Conservation (phyloP, 805 yeast genomes). For the Starmerella floris region DNA sequence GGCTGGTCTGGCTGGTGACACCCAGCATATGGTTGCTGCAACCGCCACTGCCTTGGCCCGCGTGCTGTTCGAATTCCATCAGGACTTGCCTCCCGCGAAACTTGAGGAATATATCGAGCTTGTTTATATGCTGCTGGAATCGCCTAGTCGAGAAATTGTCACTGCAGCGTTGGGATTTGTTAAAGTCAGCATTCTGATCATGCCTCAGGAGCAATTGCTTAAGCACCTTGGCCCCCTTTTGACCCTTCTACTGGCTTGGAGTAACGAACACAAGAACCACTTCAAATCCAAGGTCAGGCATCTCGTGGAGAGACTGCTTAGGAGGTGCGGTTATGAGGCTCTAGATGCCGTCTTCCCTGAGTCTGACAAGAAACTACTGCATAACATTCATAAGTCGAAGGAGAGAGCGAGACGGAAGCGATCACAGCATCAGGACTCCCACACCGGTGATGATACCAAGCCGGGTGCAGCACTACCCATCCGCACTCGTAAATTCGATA, state of each 20-base stretch:
- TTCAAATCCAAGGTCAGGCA: constrained; percentile 89
- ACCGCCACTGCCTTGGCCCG: constrained; percentile 82
- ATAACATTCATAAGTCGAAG: constrained; percentile 73
- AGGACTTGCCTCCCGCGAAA: constrained; percentile 43
- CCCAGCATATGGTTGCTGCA: constrained; percentile 96
- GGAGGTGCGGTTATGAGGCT: constrained; percentile 82
- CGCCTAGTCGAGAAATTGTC: constrained; percentile 84
- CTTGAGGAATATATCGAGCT: constrained; percentile 69
- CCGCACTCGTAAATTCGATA: constrained; percentile 41
- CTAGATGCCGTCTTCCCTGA: constrained; percentile 79
- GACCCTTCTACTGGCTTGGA: constrained; percentile 71
- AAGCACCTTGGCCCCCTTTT: constrained; percentile 54
- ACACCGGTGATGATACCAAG: constrained; percentile 41
- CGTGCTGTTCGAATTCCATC: constrained; percentile 72
- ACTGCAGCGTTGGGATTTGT: constrained; percentile 89
- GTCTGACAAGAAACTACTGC: constrained; percentile 68
- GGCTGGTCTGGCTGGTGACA: constrained; percentile 90
- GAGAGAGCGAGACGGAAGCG: constrained; percentile 72
- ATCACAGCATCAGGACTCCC: constrained; percentile 21
- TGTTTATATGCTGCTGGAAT: constrained; percentile 77
- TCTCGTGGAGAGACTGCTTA: constrained; percentile 75
- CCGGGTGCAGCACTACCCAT: constrained; percentile 35
- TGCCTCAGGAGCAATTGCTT: constrained; percentile 65
- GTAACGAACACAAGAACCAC: constrained; percentile 91
- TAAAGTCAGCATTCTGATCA: constrained; percentile 69